Evolutionary conservation across 805 yeast genomes (phyloP).

Genomic region (Sugiyamaella americana): DNA sequence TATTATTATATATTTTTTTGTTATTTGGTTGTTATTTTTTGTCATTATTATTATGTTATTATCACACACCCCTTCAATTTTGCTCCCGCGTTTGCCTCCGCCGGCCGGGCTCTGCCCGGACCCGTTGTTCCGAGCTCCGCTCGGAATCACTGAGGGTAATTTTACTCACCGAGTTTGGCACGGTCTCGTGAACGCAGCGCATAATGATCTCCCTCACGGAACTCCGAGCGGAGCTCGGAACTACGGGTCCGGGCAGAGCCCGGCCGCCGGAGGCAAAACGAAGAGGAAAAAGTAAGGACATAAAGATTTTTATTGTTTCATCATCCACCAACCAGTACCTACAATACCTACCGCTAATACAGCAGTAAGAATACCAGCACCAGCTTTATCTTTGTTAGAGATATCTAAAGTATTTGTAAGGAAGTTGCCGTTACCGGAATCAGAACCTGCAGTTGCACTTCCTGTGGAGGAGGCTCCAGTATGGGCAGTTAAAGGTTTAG

Average conservation of each 20-base stretch:
- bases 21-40: no score
- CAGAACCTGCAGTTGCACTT: constrained; percentile 62
- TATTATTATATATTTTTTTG: neutral
- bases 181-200: neutral
- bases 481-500: constrained; percentile 54
- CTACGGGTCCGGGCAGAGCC: neutral
- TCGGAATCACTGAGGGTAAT: neutral
- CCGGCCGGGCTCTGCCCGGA: neutral
- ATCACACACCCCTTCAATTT: neutral
- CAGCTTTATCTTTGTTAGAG: constrained; percentile 65
- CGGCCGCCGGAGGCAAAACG: neutral
- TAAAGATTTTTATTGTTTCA: constrained; percentile 16
- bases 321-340: constrained; percentile 78
- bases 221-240: neutral
- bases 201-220: neutral
- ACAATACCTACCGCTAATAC: constrained; percentile 53
- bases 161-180: neutral
- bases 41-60: neutral
- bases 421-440: constrained; percentile 20
- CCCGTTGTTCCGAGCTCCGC: neutral
- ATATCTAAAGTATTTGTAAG: constrained; percentile 34
- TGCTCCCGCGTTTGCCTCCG: neutral
- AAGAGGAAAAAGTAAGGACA: neutral
- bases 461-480: constrained; percentile 71
- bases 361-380: constrained; percentile 86